Base-by-base conservation (phyloP, 257 asterid genomes). In the Nicotiana noctiflora region DNA sequence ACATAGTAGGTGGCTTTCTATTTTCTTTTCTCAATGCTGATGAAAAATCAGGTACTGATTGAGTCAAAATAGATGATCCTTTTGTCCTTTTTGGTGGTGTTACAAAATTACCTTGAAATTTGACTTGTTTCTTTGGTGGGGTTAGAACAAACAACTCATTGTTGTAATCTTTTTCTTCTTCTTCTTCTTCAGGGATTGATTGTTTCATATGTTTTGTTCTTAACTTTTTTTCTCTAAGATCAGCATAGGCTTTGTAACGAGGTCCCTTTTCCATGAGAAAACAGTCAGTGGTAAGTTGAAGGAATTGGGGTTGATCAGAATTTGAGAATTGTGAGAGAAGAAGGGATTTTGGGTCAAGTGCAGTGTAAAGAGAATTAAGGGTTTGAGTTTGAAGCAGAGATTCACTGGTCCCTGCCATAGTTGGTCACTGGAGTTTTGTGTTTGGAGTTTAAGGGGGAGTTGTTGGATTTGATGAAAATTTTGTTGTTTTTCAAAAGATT, bases 21-120 rank as follows among this genome's bases (percentile, higher is more conserved):
- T 95, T 95, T 89, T 93, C 99, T 83, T 95, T 95, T 84, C 98
- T 80, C 85, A 92, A 57, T 1, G 88, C 92, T 1, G 94, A 87
- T 9, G 97, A 89, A 86, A 95, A 93, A 78, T 95, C 97, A 29
- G 98, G 98, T 72, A 93, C 97, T 1, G 99, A 94, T 27, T 94
- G 98, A 2, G 97, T 74, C 86, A 94, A 56, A 74, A 84, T 84
- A 12, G 96, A 89, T 18, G 89, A 40, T 63, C 84, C 83, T 75
- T 75, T 92, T 2, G 91, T 18, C 88, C 92, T 85, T 81, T 59
- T 88, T 0, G 94, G 91, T 12, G 97, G 97, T 0, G 97, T 88
- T 0, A 60, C 40, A 13, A 93, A 77, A 87, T 60, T 88, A 13
- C 90, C 83, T 56, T 79, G 86, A 80, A 92, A 92, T 66, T 92